A percentile compares a stretch with the other conserved stretches of the same genome.
Evolutionary conservation across 2,329 filamentous ascomycete species (phyloP).

Genomic region (Leptographium galeiforme): DNA sequence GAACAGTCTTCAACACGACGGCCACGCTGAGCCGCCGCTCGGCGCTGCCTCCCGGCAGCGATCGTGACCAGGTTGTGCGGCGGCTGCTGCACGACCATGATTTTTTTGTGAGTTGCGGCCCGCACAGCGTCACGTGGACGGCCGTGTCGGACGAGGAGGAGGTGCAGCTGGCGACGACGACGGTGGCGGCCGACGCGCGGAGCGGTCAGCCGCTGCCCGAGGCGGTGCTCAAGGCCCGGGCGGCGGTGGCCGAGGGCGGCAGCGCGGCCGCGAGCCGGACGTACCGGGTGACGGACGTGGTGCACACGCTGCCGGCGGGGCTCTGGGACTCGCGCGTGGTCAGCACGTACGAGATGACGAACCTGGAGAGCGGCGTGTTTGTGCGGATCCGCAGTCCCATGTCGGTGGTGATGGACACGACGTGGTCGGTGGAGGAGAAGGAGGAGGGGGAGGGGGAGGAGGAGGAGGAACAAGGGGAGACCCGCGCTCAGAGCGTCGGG

Average conservation of each 20-base stretch:
- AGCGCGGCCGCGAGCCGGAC: conserved; percentile 11
- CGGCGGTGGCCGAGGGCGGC: conserved; percentile 12
- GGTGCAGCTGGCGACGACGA: conserved; percentile 17
- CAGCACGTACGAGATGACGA: conserved; percentile 40
- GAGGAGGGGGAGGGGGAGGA: neutral
- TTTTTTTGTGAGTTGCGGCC: conserved; percentile 38
- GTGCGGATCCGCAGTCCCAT: conserved; percentile 37
- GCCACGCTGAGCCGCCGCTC: conserved; percentile 28
- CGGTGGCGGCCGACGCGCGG: conserved; percentile 13
- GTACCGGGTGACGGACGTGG: conserved; percentile 35
- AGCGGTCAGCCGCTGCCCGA: conserved; percentile 7
- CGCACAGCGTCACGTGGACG: conserved; percentile 33
- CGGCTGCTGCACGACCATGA: conserved; percentile 38
- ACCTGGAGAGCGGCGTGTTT: conserved; percentile 35
- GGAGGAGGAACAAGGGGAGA: neutral
- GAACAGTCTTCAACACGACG: conserved; percentile 25
- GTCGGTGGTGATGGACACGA: conserved; percentile 37
- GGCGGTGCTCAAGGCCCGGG: conserved; percentile 2
- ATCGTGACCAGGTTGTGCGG: conserved; percentile 24
- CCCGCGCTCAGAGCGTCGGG: too few species aligned
- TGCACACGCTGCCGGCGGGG: conserved; percentile 39
- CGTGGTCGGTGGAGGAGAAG: conserved; percentile 28
- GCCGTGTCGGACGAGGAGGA: conserved; percentile 17
- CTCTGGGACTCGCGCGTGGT: conserved; percentile 41
- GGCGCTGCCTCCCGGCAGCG: conserved; percentile 24